Conservation (phyloP, 345 rosid species). For the Heritiera fomes region DNA sequence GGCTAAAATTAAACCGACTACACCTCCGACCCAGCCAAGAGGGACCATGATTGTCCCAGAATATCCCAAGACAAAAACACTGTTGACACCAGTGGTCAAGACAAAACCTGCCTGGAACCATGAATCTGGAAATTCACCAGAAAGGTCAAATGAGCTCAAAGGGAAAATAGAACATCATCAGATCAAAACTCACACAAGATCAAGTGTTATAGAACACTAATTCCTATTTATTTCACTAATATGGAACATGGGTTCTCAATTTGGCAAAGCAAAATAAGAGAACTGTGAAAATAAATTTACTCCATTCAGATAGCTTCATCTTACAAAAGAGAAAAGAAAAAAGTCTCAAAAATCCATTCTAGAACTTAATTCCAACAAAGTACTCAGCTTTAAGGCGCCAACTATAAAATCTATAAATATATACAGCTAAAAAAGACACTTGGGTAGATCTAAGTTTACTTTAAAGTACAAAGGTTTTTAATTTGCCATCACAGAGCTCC, state of each 20-base stretch:
- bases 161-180: not conserved
- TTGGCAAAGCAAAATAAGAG: too few relatives aligned
- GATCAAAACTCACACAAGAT: not conserved
- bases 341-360: too few relatives aligned
- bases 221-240: not conserved
- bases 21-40: slow-evolving; percentile 85
- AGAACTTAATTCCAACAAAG: not conserved
- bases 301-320: too few relatives aligned
- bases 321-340: too few relatives aligned
- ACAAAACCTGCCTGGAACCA: slow-evolving; percentile 89
- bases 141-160: not conserved
- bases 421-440: too few relatives aligned
- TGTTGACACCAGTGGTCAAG: slow-evolving; percentile 81
- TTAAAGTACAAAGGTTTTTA: too few relatives aligned
- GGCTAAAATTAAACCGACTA: slow-evolving; percentile 63
- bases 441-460: too few relatives aligned
- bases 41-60: slow-evolving; percentile 89
- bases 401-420: too few relatives aligned
- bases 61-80: slow-evolving; percentile 89
- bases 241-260: not conserved
- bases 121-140: slow-evolving; percentile 58
- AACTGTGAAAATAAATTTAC: too few relatives aligned
- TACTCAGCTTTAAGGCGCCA: not conserved
- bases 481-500: too few relatives aligned
- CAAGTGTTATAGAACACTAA: not conserved